A percentile compares a stretch with the other conserved stretches of the same genome.
Conservation (phyloP, 1,284 basidiomycete genomes). For the Cryptococcus sp. region DNA sequence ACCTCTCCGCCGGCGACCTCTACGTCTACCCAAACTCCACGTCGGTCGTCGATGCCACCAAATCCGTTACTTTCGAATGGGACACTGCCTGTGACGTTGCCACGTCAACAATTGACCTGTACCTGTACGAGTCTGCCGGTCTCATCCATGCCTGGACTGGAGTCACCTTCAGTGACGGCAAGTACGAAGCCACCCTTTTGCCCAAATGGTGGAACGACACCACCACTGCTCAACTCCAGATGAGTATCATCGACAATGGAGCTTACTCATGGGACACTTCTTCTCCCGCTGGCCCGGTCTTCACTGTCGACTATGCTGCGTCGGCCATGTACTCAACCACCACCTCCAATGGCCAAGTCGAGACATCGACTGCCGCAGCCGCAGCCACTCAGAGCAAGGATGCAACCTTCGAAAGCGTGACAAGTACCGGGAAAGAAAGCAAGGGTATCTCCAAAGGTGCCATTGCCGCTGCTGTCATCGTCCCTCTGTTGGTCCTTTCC, state of each 20-base stretch:
- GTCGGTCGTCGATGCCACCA: conserved; percentile 60
- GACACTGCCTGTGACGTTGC: conserved; percentile 61
- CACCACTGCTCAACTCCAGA: conserved; percentile 61
- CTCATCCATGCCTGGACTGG: conserved; percentile 67
- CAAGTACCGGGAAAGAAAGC: conserved; percentile 47
- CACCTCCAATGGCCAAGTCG: conserved; percentile 32
- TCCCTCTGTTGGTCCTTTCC: conserved; percentile 65
- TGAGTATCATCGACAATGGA: conserved; percentile 66
- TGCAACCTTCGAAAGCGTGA: conserved; percentile 50
- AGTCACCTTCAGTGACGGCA: conserved; percentile 62
- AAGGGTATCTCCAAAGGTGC: conserved; percentile 63
- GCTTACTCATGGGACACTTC: conserved; percentile 60
- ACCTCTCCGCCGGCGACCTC: conserved; percentile 54
- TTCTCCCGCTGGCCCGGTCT: conserved; percentile 70
- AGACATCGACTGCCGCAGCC: conserved; percentile 39
- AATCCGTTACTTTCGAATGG: conserved; percentile 70
- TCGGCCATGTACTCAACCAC: conserved; percentile 45
- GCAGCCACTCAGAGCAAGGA: conserved; percentile 56
- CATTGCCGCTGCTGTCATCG: conserved; percentile 73
- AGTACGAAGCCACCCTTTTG: conserved; percentile 60
- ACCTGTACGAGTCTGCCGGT: conserved; percentile 62
- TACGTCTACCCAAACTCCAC: conserved; percentile 66
- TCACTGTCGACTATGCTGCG: conserved; percentile 56
- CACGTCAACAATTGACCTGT: conserved; percentile 67
- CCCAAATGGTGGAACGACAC: conserved; percentile 79